Evolutionary conservation across 2,329 filamentous ascomycete genomes (phyloP), one percentile per base, ranked within the genome.

Genomic region (Diaporthe australafricana): DNA sequence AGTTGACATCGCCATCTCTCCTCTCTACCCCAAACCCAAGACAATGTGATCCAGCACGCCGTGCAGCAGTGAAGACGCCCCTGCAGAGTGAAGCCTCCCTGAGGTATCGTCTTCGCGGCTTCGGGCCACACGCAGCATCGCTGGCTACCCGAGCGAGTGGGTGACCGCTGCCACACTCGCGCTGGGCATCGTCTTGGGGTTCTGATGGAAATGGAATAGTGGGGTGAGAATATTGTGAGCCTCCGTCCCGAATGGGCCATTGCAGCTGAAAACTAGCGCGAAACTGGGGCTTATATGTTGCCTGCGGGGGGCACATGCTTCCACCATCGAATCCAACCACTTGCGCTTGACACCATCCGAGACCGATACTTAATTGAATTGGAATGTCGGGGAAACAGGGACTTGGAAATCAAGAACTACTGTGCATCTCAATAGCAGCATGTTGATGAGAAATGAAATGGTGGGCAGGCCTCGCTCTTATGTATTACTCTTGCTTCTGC

Each of bases 81-180:
- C 88, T 92, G 90, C 90, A 90, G 89, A 91, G 90, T 92, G 88
- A 92, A 83, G 71, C 90, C 90, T 91, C 90, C 87, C 90, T 92
- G 86, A 90, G 91, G 90, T 78, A 80, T 92, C 78, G 84, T 89
- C 88, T 89, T 88, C 90, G 91, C 88, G 89, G 88, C 90, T 91
- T 88, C 92, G 83, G 89, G 86, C 83, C 83, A 81, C 84, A 79
- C 82, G 81, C 86, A 90, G 86, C 84, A 87, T 92, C 90, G 88
- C 86, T 85, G 87, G 90, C 87, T 92, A 81, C 90, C 90, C 87
- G 78, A 86, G 86, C 87, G 90, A 92, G 89, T 91, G 88, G 86
- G 83, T 81, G 82, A 79, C 86, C 89, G 89, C 90, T 90, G 88
- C 89, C 76, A 86, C 88, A 86, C 92, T 92, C 90, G 90, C 84